Conservation (phyloP, 176 grass and related monocot species). For the Tuctoria greenei region DNA sequence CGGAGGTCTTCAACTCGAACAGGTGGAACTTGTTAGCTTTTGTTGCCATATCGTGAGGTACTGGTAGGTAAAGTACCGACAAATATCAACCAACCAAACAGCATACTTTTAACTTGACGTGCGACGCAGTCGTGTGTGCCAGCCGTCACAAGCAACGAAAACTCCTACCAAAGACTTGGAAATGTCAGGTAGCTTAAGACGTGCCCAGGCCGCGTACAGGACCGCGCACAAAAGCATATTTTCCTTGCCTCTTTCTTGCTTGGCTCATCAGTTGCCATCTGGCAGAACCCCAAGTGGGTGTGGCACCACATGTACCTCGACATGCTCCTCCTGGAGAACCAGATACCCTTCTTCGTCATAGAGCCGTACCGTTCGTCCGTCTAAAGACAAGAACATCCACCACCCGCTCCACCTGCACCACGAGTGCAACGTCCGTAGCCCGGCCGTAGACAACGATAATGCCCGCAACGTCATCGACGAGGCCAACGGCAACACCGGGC, state of each 20-base stretch:
- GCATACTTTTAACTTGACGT: slow-evolving; percentile 9
- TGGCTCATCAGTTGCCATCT: background rate
- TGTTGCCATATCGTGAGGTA: too few relatives aligned
- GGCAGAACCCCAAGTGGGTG: slow-evolving; percentile 46
- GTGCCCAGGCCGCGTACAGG: slow-evolving; percentile 25
- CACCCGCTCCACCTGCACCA: slow-evolving; percentile 56
- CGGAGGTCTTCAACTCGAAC: too few relatives aligned
- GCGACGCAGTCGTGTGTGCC: slow-evolving; percentile 35
- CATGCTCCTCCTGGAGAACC: slow-evolving; percentile 46
- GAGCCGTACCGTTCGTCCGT: slow-evolving; percentile 32
- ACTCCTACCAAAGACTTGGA: background rate
- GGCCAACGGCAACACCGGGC: background rate
- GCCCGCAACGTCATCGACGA: slow-evolving; percentile 6
- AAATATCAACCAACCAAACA: slow-evolving; percentile 9
- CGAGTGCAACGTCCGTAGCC: slow-evolving; percentile 56
- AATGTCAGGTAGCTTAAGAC: slow-evolving; percentile 24
- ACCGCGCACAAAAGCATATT: background rate
- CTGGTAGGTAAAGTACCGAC: too few relatives aligned
- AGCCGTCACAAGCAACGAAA: slow-evolving; percentile 28
- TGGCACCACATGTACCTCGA: slow-evolving; percentile 61
- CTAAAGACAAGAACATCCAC: slow-evolving; percentile 35
- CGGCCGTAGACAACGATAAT: background rate
- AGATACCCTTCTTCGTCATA: slow-evolving; percentile 56
- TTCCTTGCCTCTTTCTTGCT: background rate
- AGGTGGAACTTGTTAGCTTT: too few relatives aligned